A percentile compares a stretch with the other conserved stretches of the same genome.
These are phyloP conservation scores for Backusella psychrophila DNA, from an alignment of 192 early-diverging fungal species.

Conservation along the genomic window DNA sequence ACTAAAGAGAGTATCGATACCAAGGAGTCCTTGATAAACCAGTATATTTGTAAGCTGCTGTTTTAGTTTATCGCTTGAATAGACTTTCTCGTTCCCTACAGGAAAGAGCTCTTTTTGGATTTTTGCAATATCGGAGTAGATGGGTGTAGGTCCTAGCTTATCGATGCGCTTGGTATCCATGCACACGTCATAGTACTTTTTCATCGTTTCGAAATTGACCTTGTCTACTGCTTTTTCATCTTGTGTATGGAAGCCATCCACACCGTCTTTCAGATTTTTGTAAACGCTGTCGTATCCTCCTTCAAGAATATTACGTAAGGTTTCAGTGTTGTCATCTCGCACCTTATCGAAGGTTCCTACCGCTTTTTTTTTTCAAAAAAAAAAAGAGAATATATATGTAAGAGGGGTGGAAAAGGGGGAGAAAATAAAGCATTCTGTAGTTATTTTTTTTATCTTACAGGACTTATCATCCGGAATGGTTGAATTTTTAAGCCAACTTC, in stretches of 20 bases:
- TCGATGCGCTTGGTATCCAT: slow-evolving; percentile 44
- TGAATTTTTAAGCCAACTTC: slow-evolving; percentile 52
- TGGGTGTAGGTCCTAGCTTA: slow-evolving; percentile 37
- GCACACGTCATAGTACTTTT: slow-evolving; percentile 56
- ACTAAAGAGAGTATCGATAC: slow-evolving; percentile 37
- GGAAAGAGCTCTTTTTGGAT: slow-evolving; percentile 31
- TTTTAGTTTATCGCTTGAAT: neutral
- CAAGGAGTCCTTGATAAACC: neutral
- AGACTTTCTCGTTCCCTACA: neutral
- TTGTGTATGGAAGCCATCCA: slow-evolving; percentile 16
- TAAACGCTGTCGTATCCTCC: slow-evolving; percentile 33
- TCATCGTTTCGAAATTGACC: slow-evolving; percentile 54
- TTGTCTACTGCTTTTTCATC: slow-evolving; percentile 42
- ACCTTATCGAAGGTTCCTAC: slow-evolving; percentile 23
- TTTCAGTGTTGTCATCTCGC: slow-evolving; percentile 31
- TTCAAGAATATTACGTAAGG: slow-evolving; percentile 49
- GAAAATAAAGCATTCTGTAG: neutral
- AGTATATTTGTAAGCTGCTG: slow-evolving; percentile 2
- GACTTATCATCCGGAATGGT: slow-evolving; percentile 63
- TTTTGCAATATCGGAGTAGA: slow-evolving; percentile 33
- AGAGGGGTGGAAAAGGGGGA: neutral
- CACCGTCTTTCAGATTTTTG: neutral
- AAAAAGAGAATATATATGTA: neutral
- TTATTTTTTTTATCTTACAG: slow-evolving; percentile 4
- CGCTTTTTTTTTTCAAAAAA: neutral